Conservation (phyloP, 352 stramenopile genomes). For the Pythium phragmitis region DNA sequence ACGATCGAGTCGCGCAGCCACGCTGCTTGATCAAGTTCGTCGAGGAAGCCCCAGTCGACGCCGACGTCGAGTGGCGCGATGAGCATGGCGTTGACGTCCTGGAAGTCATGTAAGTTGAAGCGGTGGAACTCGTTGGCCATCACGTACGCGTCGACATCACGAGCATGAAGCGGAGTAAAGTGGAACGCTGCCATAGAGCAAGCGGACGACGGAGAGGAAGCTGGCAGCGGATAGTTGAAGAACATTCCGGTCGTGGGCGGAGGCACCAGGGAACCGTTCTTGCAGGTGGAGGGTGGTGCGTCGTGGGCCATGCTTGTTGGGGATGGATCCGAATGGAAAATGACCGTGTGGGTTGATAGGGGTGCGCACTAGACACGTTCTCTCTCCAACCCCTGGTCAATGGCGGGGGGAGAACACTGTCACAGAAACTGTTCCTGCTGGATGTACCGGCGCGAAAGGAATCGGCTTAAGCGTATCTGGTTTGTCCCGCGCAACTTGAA, state of each 20-base stretch:
- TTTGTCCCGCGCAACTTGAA: no score
- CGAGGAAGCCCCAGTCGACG: background rate
- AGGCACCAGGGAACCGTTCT: background rate
- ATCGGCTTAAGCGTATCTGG: no score
- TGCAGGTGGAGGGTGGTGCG: background rate
- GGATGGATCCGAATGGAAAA: background rate
- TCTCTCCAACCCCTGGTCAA: no score
- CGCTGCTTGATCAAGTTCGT: conserved; percentile 6
- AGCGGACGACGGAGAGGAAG: background rate
- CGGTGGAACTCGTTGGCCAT: conserved; percentile 2
- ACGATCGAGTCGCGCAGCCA: background rate
- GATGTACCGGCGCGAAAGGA: no score
- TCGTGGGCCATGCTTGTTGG: background rate
- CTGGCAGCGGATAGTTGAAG: background rate
- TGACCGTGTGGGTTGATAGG: background rate
- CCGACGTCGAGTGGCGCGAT: background rate
- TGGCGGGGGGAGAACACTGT: no score
- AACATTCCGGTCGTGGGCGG: background rate
- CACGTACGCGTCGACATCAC: conserved; percentile 1
- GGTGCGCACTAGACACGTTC: background rate
- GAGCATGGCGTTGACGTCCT: background rate
- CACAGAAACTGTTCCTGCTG: no score
- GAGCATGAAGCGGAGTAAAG: background rate
- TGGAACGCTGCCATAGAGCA: background rate
- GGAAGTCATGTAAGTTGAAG: background rate